phyloP scores from a whole-genome alignment of 768 basidiomycete genomes.

The Psilocybe cyanescens region DNA sequence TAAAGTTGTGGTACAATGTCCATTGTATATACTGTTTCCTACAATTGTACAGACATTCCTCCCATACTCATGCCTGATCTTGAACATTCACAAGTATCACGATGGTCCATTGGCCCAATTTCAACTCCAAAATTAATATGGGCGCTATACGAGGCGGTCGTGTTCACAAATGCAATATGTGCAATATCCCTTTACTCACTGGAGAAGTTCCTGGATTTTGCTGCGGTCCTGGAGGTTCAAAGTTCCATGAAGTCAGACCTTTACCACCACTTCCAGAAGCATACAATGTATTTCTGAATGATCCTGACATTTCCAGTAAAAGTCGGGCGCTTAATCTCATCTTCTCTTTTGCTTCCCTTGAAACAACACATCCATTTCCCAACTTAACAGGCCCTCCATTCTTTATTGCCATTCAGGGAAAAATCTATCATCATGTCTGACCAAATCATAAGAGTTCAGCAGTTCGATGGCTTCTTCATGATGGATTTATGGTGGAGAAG shows the following conservation, averaged over 20 bases:
- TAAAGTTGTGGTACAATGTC: no score
- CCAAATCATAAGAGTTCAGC: conserved; percentile 28
- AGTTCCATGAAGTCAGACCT: conserved; percentile 14
- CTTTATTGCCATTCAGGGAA: conserved; percentile 31
- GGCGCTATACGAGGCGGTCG: neutral
- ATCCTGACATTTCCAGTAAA: conserved; percentile 26
- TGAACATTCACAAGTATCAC: no score
- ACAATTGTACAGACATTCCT: no score
- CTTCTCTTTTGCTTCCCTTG: conserved; percentile 34
- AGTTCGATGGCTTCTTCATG: conserved; percentile 36
- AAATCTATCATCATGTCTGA: conserved; percentile 34
- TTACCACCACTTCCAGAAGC: conserved; percentile 32
- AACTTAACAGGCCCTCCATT: neutral
- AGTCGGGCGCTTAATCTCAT: conserved; percentile 33
- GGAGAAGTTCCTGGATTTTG: conserved; percentile 35
- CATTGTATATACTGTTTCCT: no score
- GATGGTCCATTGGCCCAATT: conserved; percentile 7
- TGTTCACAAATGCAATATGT: conserved; percentile 20
- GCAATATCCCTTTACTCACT: conserved; percentile 28
- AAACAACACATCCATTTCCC: conserved; percentile 29
- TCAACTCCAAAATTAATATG: conserved; percentile 8
- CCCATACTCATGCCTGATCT: no score
- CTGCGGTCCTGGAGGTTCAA: conserved; percentile 29
- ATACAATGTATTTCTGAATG: conserved; percentile 25
- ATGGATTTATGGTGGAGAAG: conserved; percentile 22